phyloP scores from a whole-genome alignment of 768 basidiomycete species.

The Amanita rubescens region DNA sequence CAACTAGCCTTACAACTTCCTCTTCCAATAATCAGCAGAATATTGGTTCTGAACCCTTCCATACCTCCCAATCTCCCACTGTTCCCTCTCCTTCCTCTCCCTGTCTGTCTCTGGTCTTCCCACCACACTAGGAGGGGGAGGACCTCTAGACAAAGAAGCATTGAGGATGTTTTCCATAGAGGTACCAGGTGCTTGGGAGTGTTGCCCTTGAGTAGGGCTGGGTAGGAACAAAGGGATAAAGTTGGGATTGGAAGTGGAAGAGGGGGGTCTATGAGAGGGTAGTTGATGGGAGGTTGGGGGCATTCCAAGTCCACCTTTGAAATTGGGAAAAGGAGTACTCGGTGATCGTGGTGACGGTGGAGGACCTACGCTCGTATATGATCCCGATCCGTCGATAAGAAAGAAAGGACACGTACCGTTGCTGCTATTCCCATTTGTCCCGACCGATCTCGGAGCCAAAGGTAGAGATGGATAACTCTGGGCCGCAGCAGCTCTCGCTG shows the following conservation, averaged over 20 bases:
- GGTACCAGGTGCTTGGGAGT: too few species aligned
- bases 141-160: not conserved
- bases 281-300: not conserved
- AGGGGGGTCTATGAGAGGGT: not conserved
- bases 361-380: not conserved
- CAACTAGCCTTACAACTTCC: too few species aligned
- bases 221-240: not conserved
- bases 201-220: not conserved
- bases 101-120: not conserved
- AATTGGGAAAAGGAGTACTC: not conserved
- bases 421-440: not conserved
- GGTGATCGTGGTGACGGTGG: not conserved
- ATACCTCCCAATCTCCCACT: slow-evolving; percentile 2
- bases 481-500: not conserved
- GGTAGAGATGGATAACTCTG: not conserved
- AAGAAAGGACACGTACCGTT: too few species aligned
- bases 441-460: not conserved
- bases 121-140: not conserved
- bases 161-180: not conserved
- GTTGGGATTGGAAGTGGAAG: not conserved
- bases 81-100: not conserved
- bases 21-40: not conserved
- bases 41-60: not conserved
- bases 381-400: too few species aligned
- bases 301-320: not conserved